Base-by-base conservation (phyloP, 495 filamentous ascomycete species). In the Aspergillus wentii region DNA sequence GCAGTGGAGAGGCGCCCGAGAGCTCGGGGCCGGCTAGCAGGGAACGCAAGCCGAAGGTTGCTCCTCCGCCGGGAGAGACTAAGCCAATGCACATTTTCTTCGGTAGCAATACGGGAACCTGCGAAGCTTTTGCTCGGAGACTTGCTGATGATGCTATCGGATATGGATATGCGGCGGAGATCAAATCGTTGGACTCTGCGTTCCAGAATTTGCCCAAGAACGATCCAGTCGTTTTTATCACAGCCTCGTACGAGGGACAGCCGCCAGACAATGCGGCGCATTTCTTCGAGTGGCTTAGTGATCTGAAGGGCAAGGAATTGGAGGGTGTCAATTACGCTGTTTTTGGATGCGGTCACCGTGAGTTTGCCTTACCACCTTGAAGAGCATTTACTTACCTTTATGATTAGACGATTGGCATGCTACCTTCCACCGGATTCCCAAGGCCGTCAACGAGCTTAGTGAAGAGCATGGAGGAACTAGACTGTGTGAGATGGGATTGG, bases 71-170 rank as follows among this genome's bases (percentile, higher is more conserved):
- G 19, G 50, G 41, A 4, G 40, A 53, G 15, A 48, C 61, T 10
- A 70, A 69, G 41, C 66, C 64, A 0, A 71, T 89, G 52, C 72
- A 69, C 25, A 78, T 89, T n/a, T 72, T 79, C 20, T 89, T 80
- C 44, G 85, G 85, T 11, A 82, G 78, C 10, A 88, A 89, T 44
- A 79, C 77, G 3, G 85, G 85, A 3, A 90, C 85, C 9, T 90
- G 85, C 50, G 81, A 87, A 49, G 64, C 76, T 2, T 66, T 90
- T 22, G 82, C 83, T 1, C 71, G 79, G 43, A 64, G 70, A 32
- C 52, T 88, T 10, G 80, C 80, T 5, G 66, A 68, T 36, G 72
- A 76, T 51, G 82, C 82, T 3, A 43, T 55, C 13, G 48, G 52
- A 3, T 74, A 80, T 46, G 84, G 83, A 0, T 86, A 74, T 45